Base-by-base conservation (phyloP, 148 eudicot species). In the Diospyros kaki region DNA sequence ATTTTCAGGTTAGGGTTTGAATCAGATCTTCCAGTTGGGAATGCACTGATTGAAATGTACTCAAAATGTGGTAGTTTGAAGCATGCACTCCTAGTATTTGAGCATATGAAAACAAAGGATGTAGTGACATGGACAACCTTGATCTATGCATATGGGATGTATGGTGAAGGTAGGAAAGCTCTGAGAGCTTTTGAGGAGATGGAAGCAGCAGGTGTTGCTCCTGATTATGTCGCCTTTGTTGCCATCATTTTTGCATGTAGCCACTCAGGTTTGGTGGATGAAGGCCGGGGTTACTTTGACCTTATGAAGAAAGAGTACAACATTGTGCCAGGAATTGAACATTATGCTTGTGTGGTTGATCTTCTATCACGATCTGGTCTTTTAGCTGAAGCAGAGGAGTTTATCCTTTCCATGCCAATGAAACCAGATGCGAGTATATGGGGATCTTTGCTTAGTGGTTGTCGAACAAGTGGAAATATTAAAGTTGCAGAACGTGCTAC, bases 271-370 rank as follows among this genome's bases (percentile, higher is more conserved):
- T 69, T 87, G 67, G 87, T 83, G 54, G 68, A 84, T 62, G 82
- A 84, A 56, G 87, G 89, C 0, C 81, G 72, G 54, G 48, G 51
- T 61, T 80, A 48, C 69, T 87, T 84, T 66, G 55, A 76, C 50
- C 66, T 73, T 53, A 86, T 86, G 88, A 83, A 83, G 67, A 75
- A 78, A 64, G 76, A 78, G 40, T 80, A 80, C 61, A 72, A 73
- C 28, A 66, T 84, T 39, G 84, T 66, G 58, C 87, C 87, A 4
- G 76, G 76, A 63, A 64, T 77, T 43, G 89, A 86, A 73, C 85
- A 86, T 68, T 86, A 86, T 78, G 85, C 89, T 71, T 84, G 84
- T 67, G 63, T 82, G 59, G 87, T 82, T 78, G 89, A 87, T 81
- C 82, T 87, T 80, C 65, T 82, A 4, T 73, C 85, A 58, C 81